These are phyloP conservation scores for Serpula lacrymans DNA, from an alignment of 768 basidiomycete species.

Conservation along the genomic window DNA sequence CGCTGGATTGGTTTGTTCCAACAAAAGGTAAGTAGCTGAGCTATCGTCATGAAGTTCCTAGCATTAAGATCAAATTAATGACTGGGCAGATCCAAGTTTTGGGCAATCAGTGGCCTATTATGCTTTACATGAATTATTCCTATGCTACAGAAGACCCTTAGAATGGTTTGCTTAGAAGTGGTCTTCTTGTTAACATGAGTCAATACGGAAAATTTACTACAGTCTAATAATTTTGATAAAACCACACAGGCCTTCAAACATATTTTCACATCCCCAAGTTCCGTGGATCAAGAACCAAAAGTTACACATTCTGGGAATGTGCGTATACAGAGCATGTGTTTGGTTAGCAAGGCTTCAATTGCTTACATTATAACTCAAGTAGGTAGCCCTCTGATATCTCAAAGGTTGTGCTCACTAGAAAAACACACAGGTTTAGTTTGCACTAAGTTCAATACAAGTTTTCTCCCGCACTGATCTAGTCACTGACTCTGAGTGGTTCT, in stretches of 20 bases:
- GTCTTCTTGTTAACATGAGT: conserved; percentile 16
- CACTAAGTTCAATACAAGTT: background rate
- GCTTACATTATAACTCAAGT: background rate
- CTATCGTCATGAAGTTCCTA: too few species aligned
- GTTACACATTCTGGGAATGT: too few species aligned
- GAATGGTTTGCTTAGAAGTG: conserved; percentile 19
- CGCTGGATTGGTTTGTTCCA: background rate
- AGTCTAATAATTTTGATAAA: too few species aligned
- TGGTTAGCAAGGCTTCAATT: background rate
- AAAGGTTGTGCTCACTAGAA: background rate
- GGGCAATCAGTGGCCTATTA: conserved; percentile 17
- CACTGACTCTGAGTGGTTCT: background rate
- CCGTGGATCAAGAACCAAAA: too few species aligned
- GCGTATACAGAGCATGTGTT: too few species aligned
- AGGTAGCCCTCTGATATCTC: background rate
- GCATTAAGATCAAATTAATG: conserved; percentile 6
- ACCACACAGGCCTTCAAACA: too few species aligned
- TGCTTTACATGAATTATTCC: conserved; percentile 12
- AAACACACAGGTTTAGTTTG: background rate
- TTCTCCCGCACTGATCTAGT: background rate
- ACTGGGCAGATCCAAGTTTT: conserved; percentile 4
- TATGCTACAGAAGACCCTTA: conserved; percentile 12
- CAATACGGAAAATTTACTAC: too few species aligned
- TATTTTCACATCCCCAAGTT: too few species aligned
- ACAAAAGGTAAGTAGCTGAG: background rate